Evolutionary conservation across 1,284 basidiomycete genomes (phyloP).

Genomic region (Chalciporus piperatoides): DNA sequence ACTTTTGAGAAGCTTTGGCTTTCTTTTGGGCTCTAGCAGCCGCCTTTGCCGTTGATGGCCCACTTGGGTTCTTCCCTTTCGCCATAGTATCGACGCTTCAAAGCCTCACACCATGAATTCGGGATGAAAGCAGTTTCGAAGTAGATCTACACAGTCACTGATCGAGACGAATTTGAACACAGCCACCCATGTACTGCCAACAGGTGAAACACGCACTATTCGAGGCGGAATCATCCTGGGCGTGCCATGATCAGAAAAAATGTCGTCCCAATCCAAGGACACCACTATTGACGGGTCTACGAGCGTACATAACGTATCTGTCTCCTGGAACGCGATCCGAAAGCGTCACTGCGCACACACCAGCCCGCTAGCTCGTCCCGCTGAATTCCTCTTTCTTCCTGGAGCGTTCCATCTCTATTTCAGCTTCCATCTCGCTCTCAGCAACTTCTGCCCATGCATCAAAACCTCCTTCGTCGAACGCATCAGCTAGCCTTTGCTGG

Average conservation of each 20-base stretch:
- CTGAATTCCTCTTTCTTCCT: background rate
- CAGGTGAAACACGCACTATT: no score
- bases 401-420: constrained; percentile 43
- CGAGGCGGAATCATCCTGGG: no score
- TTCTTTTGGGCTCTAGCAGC: constrained; percentile 69
- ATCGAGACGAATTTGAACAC: no score
- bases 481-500: constrained; percentile 46
- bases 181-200: no score
- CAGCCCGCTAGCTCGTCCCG: background rate
- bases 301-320: background rate
- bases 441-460: constrained; percentile 49
- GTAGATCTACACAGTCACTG: no score
- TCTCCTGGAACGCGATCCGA: no score
- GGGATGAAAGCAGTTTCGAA: no score
- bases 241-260: no score
- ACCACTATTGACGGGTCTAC: background rate
- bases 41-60: constrained; percentile 43
- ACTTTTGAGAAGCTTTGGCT: constrained; percentile 64
- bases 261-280: background rate
- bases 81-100: constrained; percentile 11
- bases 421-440: constrained; percentile 51
- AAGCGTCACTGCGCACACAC: no score
- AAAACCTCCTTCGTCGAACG: constrained; percentile 56
- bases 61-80: constrained; percentile 14
- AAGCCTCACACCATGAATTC: background rate